phyloP scores from a whole-genome alignment of 176 grass and related monocot species.

The Sorghum bicolor region Sorghum_bicolor_NCBIv3 NC_012875.2:5803501-5804000 shows the following conservation, averaged over 20 bases:
- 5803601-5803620: constrained; percentile 77
- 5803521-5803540: constrained; percentile 50
- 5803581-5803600: constrained; percentile 2
- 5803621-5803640: constrained; percentile 81
- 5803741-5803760: constrained; percentile 52
- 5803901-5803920: constrained; percentile 51
- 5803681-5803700: constrained; percentile 77
- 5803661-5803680: constrained; percentile 75
- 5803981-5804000: constrained; percentile 88
- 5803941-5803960: constrained; percentile 58
- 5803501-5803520: constrained; percentile 81
- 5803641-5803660: constrained; percentile 74
- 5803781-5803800: constrained; percentile 37
- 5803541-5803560: neutral
- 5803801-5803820: constrained; percentile 58
- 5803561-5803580: neutral
- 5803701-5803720: constrained; percentile 87
- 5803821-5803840: constrained; percentile 1
- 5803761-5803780: constrained; percentile 48
- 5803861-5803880: constrained; percentile 2
- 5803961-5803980: constrained; percentile 80
- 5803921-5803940: constrained; percentile 43
- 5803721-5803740: constrained; percentile 79
- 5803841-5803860: constrained; percentile 14
- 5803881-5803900: constrained; percentile 1